Evolutionary conservation across 345 rosid genomes (phyloP).

Genomic region (Camelina sativa): DNA sequence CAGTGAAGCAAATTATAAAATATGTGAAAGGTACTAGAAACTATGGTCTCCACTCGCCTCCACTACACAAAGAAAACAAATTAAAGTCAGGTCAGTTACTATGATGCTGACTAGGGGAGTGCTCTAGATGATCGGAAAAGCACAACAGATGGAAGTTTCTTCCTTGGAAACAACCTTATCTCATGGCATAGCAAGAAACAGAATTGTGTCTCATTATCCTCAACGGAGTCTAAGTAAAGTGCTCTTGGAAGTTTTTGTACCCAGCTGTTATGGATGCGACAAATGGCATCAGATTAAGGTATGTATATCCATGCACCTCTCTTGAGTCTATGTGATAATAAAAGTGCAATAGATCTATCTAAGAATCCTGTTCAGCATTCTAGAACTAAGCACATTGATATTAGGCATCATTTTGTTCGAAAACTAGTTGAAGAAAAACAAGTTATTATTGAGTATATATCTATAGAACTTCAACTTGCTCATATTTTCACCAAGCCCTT

Average conservation of each 20-base stretch:
- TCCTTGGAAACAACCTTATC: neutral
- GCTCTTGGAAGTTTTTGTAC: neutral
- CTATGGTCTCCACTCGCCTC: neutral
- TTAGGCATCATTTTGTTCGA: neutral
- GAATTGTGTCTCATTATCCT: neutral
- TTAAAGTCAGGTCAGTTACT: rapidly evolving
- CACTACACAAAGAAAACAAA: neutral
- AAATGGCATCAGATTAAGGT: neutral
- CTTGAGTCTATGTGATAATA: neutral
- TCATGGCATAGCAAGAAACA: neutral
- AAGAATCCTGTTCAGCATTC: neutral
- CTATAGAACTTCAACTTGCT: neutral
- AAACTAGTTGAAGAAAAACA: neutral
- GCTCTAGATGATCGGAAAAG: neutral
- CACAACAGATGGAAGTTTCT: neutral
- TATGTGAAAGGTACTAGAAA: neutral
- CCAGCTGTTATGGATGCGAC: neutral
- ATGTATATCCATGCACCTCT: neutral
- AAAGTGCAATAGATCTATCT: neutral
- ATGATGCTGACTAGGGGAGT: neutral
- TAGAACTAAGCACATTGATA: neutral
- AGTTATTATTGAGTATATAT: neutral
- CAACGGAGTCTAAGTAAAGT: neutral
- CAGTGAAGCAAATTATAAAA: neutral
- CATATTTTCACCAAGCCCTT: neutral